A percentile compares a stretch with the other conserved stretches of the same genome.
Evolutionary conservation across 495 filamentous ascomycete species (phyloP).

Genomic region (Penicillium lividum): DNA sequence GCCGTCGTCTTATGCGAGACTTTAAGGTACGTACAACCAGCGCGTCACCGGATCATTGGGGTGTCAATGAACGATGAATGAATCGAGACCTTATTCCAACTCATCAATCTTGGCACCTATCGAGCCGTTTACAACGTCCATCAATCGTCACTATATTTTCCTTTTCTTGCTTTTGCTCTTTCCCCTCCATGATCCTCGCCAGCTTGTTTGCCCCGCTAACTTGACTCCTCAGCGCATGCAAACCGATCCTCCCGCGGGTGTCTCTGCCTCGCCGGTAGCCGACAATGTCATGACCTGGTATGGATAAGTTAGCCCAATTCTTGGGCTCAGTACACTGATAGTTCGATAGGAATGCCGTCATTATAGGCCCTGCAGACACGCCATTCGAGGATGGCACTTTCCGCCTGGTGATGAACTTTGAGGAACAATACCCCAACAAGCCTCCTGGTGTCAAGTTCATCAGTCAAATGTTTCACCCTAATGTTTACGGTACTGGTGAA

Average conservation of each 20-base stretch:
- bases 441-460: conserved; percentile 98
- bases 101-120: not conserved
- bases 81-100: not conserved
- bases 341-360: conserved; percentile 86
- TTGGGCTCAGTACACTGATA: conserved; percentile 9
- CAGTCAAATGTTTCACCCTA: conserved; percentile 98
- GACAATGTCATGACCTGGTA: conserved; percentile 99
- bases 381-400: conserved; percentile 99
- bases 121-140: not conserved
- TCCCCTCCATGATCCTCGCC: not conserved
- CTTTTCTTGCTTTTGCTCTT: not conserved
- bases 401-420: conserved; percentile 96
- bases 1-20: conserved; percentile 94
- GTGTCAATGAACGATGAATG: conserved; percentile 8
- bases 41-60: not conserved
- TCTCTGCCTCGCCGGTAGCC: conserved; percentile 93
- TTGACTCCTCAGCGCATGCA: conserved; percentile 80
- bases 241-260: conserved; percentile 95
- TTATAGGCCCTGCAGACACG: conserved; percentile 95
- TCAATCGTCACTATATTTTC: not conserved
- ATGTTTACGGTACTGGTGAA: conserved; percentile 96
- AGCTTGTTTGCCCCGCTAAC: conserved; percentile 1
- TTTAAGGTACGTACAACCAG: conserved; percentile 74
- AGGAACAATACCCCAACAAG: conserved; percentile 98
- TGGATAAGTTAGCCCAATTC: conserved; percentile 15